Evolutionary conservation across 2,329 filamentous ascomycete genomes (phyloP).

Genomic region (Karstenula rhodostoma): DNA sequence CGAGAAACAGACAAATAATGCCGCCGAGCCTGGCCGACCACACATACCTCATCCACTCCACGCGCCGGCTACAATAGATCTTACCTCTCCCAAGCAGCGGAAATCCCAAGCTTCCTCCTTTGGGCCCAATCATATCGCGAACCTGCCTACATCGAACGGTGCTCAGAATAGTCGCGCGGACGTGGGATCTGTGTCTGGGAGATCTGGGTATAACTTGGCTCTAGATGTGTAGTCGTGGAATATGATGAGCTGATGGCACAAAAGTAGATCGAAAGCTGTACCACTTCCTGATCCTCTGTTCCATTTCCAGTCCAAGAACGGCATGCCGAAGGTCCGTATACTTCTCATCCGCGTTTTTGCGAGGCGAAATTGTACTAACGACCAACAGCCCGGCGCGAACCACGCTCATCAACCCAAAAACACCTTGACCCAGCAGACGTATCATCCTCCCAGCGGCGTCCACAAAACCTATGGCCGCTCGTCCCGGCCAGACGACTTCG

Average conservation of each 20-base stretch:
- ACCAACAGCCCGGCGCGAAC: constrained; percentile 20
- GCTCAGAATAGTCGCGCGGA: constrained; percentile 14
- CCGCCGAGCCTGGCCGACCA: constrained; percentile 13
- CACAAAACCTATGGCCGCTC: constrained; percentile 25
- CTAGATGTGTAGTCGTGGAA: neutral
- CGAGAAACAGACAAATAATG: constrained; percentile 34
- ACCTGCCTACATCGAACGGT: neutral
- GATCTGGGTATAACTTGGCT: constrained; percentile 23
- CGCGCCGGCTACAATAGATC: constrained; percentile 12
- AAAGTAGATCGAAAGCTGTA: constrained; percentile 30
- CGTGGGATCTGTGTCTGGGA: constrained; percentile 26
- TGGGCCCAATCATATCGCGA: neutral
- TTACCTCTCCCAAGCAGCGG: neutral
- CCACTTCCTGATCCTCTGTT: constrained; percentile 21
- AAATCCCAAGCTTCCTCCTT: neutral
- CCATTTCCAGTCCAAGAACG: constrained; percentile 7
- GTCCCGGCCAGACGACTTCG: neutral
- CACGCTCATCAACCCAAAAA: constrained; percentile 25
- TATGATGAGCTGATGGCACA: constrained; percentile 19
- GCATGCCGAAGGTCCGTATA: constrained; percentile 18
- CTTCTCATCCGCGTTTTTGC: neutral
- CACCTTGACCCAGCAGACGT: constrained; percentile 20
- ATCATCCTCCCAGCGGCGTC: neutral
- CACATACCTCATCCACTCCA: constrained; percentile 7
- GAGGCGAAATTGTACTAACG: constrained; percentile 2